Base-by-base conservation (phyloP, 352 stramenopile genomes). In the Globisporangium iwayamae region DNA sequence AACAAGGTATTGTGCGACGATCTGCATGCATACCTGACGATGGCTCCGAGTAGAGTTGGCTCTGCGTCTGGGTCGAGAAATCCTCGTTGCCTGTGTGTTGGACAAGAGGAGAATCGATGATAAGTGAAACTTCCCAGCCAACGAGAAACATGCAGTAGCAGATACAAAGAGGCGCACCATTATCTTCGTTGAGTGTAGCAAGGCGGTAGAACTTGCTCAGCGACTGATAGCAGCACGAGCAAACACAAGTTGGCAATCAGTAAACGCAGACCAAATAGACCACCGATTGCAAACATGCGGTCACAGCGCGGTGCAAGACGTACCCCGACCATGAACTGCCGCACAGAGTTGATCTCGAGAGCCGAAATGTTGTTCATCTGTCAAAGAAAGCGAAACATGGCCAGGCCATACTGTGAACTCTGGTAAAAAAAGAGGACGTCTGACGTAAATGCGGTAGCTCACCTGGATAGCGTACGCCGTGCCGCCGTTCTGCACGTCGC, bases 351-450 rank as follows among this genome's bases (percentile, higher is more conserved):
- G 73, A 96, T 90, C 66, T 96, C 88, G 11, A 96, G 75, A 20
- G 85, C 86, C 0, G 80, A 78, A 30, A 94, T 85, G 60, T 94
- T 94, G 79, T 94, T 96, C 85, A 96, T 91, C 74, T 94, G 74
- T 6, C 59, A 28, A 7, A 30, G 25, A 28, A 28, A 28, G 25
- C 25, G 25, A 28, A 28, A 28, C 25, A 28, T 28, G 14, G 34
- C 16, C 47, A 28, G 18, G 48, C 5, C 48, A 39, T 8, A 39
- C 34, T 39, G 34, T 13, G 34, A 39, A 39, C 16, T 16, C 39
- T 20, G 41, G 41, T n/a, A 16, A n/a, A 4, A n/a, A 4, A 14
- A 47, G 8, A 11, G 34, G 11, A 13, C 13, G 2, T 47, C 14
- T 56, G n/a, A 53, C 34, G n/a, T 32, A 7, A 38, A 20, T 34